Base-by-base conservation (phyloP, 1,284 basidiomycete genomes). In the Austroboletus novae-zelandiae region DNA sequence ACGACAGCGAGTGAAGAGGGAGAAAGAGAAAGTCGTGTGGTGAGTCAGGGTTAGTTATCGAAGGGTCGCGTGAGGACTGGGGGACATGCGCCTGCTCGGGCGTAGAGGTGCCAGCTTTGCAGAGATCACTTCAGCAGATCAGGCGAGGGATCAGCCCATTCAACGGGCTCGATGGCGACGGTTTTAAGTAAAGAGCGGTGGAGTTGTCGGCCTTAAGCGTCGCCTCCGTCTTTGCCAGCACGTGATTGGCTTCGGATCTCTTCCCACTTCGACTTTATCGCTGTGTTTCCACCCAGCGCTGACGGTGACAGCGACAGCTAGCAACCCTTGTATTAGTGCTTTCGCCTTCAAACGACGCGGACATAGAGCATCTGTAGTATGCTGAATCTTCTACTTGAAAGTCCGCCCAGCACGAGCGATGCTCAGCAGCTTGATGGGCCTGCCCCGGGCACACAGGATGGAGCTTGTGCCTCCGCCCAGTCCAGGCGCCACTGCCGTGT, bases 71-170 rank as follows among this genome's bases (percentile, higher is more conserved):
- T 43, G 43, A 32, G 25, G 35, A 30, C 41, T 20, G 39, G 52
- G 30, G 56, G 51, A 57, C 61, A 62, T 62, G 41, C 60, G 64
- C 62, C 57, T 49, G 50, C 11, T 20, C 45, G 40, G 55, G 50
- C 41, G 64, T 52, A 52, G 54, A 57, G 48, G 5, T 52, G 57
- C 64, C 64, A 63, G 64, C 37, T 15, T 20, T 56, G 58, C 46
- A 42, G 40, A 37, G 29, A 4, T 23, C 20, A 23, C 20, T 41
- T 32, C 15, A 34, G 35, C 1, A 42, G 41, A 49, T 43, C 25
- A 37, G 34, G 44, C 3, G 50, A 47, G 18, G 41, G 37, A 50
- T 57, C 47, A 65, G 36, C 62, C 62, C 62, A 61, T 61, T 39
- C 50, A 52, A 43, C 9, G 13, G 29, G 44, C 13, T 32, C 35